phyloP scores from a whole-genome alignment of 495 filamentous ascomycete genomes.

The Stereocaulon alpinum region DNA sequence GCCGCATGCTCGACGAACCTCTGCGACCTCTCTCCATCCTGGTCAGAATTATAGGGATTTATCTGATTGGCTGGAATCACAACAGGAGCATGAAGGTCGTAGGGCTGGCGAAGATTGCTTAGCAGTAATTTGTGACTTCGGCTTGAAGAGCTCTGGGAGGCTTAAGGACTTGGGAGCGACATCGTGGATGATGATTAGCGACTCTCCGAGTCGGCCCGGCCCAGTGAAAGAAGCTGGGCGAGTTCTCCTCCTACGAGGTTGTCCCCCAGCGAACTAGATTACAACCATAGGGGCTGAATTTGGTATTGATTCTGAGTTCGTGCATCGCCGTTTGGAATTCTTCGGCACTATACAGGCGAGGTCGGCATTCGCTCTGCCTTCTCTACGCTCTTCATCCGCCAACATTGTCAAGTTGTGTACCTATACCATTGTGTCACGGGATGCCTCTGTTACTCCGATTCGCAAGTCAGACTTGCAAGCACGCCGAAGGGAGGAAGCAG shows the following conservation, averaged over 20 bases:
- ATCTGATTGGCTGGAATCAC: not conserved
- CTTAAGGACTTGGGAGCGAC: not conserved
- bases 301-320: slow-evolving; percentile 24
- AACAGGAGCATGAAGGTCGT: not conserved
- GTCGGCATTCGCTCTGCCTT: slow-evolving; percentile 16
- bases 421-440: slow-evolving; percentile 16
- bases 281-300: slow-evolving; percentile 19
- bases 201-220: not conserved
- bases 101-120: not conserved
- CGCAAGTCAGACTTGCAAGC: not conserved
- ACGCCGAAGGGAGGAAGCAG: slow-evolving; percentile 9
- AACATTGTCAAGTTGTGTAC: slow-evolving; percentile 20
- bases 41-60: not conserved
- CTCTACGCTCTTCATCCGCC: slow-evolving; percentile 18
- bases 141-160: not conserved
- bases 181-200: not conserved
- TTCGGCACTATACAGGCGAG: not conserved
- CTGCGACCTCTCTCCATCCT: not conserved
- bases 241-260: slow-evolving; percentile 20
- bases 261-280: slow-evolving; percentile 24
- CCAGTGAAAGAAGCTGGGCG: not conserved
- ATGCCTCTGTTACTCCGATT: not conserved
- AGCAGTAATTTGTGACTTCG: not conserved
- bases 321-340: slow-evolving; percentile 24
- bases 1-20: not conserved